Evolutionary conservation across 2,329 filamentous ascomycete species (phyloP), one percentile per base, ranked within the genome.

Genomic region (Arthrobotrys sinensis): DNA sequence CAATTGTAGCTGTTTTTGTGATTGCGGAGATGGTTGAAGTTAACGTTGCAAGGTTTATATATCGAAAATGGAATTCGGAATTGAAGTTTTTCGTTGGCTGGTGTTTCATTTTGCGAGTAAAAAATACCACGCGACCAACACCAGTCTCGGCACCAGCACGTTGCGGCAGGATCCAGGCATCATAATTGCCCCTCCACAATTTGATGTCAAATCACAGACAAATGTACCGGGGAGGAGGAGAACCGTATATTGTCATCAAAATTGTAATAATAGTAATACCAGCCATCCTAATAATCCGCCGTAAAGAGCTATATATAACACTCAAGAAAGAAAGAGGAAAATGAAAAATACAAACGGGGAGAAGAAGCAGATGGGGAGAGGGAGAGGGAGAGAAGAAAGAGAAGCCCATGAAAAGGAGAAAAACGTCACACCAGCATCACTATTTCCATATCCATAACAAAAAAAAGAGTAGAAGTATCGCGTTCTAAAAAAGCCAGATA

Each of bases 301-400:
- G 36, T n/a, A 28, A 60, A 60, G 36, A 43, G 55, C 53, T 57
- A 57, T 57, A 55, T 55, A 57, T 57, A 57, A 57, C 53, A 57
- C 32, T 57, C 14, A 12, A 45, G 40, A 62, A 60, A 28, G n/a
- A 38, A 52, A 70, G 34, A 19, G 24, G 57, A 55, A 43, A 21
- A 52, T n/a, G 21, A 48, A 24, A 5, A 60, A 52, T 11, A 55
- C 12, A 48, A 14, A 46, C 8, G 12, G n/a, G 19, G 12, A 7
- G 19, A 62, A 36, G 32, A 32, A 8, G 24, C 24, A 28, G 24
- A 28, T 28, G 24, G 19, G 21, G 19, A 68, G 48, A 24, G 14
- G 34, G 21, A 50, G 24, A 43, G 67, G 24, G 21, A 21, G 24
- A 52, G 28, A 43, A 21, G 3, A 68, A 16, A 48, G 53, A 45